Conservation (phyloP, 2,329 filamentous ascomycete species). For the Aspergillus neotritici region DNA sequence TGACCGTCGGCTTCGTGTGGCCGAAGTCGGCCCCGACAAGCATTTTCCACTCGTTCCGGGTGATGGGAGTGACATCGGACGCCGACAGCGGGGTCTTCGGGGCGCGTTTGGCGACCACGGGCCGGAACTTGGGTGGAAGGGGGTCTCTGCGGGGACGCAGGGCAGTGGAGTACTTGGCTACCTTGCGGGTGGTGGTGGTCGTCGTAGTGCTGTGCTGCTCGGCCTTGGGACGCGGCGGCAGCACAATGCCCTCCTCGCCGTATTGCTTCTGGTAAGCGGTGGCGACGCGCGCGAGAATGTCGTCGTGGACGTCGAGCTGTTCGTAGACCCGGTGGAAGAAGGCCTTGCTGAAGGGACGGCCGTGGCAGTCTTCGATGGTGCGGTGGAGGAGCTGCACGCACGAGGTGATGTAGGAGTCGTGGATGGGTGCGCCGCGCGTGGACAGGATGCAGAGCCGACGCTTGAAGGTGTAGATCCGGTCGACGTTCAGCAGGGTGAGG, state of each 20-base stretch:
- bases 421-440: slow-evolving; percentile 20
- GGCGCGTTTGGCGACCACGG: slow-evolving; percentile 20
- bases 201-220: slow-evolving; percentile 3
- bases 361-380: slow-evolving; percentile 36
- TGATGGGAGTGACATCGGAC: slow-evolving; percentile 41
- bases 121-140: slow-evolving; percentile 15
- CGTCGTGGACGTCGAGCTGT: slow-evolving; percentile 35
- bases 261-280: slow-evolving; percentile 31
- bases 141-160: slow-evolving; percentile 14
- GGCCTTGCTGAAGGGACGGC: slow-evolving; percentile 38
- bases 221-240: slow-evolving; percentile 19
- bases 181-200: not conserved
- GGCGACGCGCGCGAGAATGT: slow-evolving; percentile 33
- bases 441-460: slow-evolving; percentile 38
- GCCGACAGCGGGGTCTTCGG: slow-evolving; percentile 39
- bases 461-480: slow-evolving; percentile 43
- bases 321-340: slow-evolving; percentile 43
- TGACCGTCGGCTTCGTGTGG: slow-evolving; percentile 27
- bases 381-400: slow-evolving; percentile 39
- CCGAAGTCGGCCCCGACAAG: slow-evolving; percentile 29
- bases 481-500: slow-evolving; percentile 40
- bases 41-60: slow-evolving; percentile 39
- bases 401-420: slow-evolving; percentile 33
- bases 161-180: not conserved
- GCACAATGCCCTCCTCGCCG: slow-evolving; percentile 35